Base-by-base conservation (phyloP, 2,329 filamentous ascomycete genomes). In the Juglanconis juglandina region DNA sequence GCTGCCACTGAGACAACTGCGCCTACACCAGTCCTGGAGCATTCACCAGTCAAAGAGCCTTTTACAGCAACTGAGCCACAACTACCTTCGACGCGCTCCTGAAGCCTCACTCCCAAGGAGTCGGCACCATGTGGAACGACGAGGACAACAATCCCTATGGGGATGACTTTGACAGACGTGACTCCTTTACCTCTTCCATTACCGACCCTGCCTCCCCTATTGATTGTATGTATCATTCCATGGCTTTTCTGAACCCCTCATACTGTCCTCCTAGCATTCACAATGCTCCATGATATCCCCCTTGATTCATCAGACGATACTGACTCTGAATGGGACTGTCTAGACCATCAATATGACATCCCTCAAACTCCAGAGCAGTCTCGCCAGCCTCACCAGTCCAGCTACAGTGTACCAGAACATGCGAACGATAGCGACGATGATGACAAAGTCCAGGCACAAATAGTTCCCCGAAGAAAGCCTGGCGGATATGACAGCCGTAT, bases 131-230 rank as follows among this genome's bases (percentile, higher is more conserved):
- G 94, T 98, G 94, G 94, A 96, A 97, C 83, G 93, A 98, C 81
- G 94, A 98, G 78, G 92, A 98, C 72, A 98, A 98, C 78, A 98
- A 98, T 74, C 94, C 94, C 5, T 97, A 98, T 72, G 93, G 92
- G 66, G 86, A 81, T 69, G 94, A 91, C 75, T 97, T 96, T 79
- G 91, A 95, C 74, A 89, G 90, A 69, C 87, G 91, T 69, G 91
- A 96, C 75, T 91, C 90, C 64, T 86, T 89, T 73, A 82, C 86
- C 50, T 91, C 88, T 34, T 88, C 88, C 37, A 79, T 81, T 48
- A 80, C 81, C 24, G 86, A 89, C 70, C 86, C 87, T 30, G 79
- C 86, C 58, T 90, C 88, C 44, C 87, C 87, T 51, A 76, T 73
- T 48, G 77, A 82, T 66, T 84, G 84, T 89, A 78, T 47, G 61